Evolutionary conservation across 2,329 filamentous ascomycete genomes (phyloP).

Genomic region (Cryphonectria parasitica): DNA sequence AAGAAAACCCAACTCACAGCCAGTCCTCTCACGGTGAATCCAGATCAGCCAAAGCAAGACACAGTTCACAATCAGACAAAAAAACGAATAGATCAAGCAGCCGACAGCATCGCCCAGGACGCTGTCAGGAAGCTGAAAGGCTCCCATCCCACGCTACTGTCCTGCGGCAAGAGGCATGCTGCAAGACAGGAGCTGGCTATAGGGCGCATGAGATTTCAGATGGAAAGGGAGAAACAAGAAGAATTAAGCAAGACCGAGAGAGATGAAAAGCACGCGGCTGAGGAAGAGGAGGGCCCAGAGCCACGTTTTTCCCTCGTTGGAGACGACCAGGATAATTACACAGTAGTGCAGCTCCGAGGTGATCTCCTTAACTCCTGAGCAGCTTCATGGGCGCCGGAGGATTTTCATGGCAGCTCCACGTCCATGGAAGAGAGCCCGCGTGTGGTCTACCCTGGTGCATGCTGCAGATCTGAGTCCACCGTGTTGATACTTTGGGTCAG

Average conservation of each 20-base stretch:
- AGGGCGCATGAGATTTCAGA: not conserved
- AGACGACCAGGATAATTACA: not conserved
- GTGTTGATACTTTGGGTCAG: not conserved
- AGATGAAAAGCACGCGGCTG: not conserved
- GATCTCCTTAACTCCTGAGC: not conserved
- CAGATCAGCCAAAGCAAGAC: constrained; percentile 26
- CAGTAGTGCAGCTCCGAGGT: not conserved
- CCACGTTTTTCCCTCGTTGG: constrained; percentile 1
- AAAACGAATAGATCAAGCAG: constrained; percentile 20
- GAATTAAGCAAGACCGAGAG: not conserved
- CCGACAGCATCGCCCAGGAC: constrained; percentile 26
- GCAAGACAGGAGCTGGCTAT: not conserved
- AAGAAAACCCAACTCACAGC: constrained; percentile 10
- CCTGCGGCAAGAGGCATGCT: constrained; percentile 8
- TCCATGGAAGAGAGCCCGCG: not conserved
- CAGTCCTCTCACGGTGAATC: constrained; percentile 24
- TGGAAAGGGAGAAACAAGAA: not conserved
- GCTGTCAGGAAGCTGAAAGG: constrained; percentile 30
- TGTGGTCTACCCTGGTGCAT: not conserved
- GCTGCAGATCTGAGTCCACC: not conserved
- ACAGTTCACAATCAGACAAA: constrained; percentile 22
- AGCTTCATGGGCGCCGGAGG: not conserved
- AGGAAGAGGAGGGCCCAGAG: not conserved
- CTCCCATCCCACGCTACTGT: constrained; percentile 27
- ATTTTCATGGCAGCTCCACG: not conserved